Conservation (phyloP, 1,284 basidiomycete genomes). For the Agroathelia rolfsii region DNA sequence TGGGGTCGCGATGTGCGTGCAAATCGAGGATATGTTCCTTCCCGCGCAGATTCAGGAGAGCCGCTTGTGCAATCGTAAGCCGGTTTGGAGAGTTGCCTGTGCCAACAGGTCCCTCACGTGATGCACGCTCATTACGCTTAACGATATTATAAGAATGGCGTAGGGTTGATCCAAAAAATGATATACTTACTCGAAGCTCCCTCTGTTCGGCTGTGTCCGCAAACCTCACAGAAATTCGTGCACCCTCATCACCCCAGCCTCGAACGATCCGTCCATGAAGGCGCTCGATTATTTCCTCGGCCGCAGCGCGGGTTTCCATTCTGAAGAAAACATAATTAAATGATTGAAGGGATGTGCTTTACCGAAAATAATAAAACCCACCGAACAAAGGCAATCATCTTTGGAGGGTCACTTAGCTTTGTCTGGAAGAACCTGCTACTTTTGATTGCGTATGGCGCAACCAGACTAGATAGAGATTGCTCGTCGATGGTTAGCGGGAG, state of each 20-base stretch:
- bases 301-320: constrained; percentile 53
- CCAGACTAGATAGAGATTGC: constrained; percentile 48
- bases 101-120: no score
- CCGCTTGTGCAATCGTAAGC: constrained; percentile 66
- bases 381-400: constrained; percentile 71
- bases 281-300: constrained; percentile 62
- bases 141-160: no score
- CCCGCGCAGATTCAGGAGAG: constrained; percentile 62
- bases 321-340: constrained; percentile 23
- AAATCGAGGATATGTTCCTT: no score
- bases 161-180: no score
- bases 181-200: constrained; percentile 30
- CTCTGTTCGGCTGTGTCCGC: constrained; percentile 52
- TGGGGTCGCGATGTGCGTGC: no score
- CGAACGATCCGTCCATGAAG: constrained; percentile 70
- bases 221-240: constrained; percentile 64
- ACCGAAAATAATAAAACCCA: constrained; percentile 19
- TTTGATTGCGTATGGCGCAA: constrained; percentile 54
- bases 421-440: constrained; percentile 69
- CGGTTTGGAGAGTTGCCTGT: constrained; percentile 53
- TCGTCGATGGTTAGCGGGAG: constrained; percentile 51
- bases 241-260: constrained; percentile 61
- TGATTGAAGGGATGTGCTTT: constrained; percentile 2
- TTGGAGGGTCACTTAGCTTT: constrained; percentile 57
- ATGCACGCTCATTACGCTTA: no score